These are phyloP conservation scores for Heracleum sosnowskyi DNA, from an alignment of 129 eudicot genomes.

Conservation along the genomic window DNA sequence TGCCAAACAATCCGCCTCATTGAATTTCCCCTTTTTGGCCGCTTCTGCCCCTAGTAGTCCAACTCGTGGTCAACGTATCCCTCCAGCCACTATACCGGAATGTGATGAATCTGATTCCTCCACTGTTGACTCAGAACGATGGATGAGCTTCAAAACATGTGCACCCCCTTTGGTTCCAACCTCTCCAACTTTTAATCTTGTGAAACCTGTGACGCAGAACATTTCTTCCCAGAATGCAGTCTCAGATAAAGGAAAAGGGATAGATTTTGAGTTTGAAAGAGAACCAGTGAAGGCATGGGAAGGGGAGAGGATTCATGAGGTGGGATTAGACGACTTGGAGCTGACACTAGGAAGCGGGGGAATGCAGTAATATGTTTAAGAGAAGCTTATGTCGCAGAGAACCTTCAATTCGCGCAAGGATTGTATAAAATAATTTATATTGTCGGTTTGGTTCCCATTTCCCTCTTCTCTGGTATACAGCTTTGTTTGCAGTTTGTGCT, in stretches of 20 bases:
- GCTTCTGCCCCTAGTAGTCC: slow-evolving; percentile 94
- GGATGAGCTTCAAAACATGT: slow-evolving; percentile 67
- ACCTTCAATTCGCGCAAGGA: not conserved
- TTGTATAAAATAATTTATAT: slow-evolving; percentile 1
- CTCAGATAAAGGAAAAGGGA: slow-evolving; percentile 57
- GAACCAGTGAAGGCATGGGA: slow-evolving; percentile 77
- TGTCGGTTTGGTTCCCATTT: not conserved
- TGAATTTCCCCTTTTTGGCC: slow-evolving; percentile 61
- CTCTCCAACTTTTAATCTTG: slow-evolving; percentile 74
- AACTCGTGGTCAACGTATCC: slow-evolving; percentile 44
- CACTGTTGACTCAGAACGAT: slow-evolving; percentile 70
- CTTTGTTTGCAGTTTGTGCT: not conserved
- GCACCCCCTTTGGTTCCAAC: slow-evolving; percentile 44
- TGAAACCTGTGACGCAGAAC: slow-evolving; percentile 38
- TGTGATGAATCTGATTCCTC: slow-evolving; percentile 88
- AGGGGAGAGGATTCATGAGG: slow-evolving; percentile 20
- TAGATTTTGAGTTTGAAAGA: slow-evolving; percentile 52
- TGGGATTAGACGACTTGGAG: slow-evolving; percentile 5
- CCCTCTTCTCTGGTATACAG: not conserved
- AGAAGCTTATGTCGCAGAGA: not conserved
- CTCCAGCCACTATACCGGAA: slow-evolving; percentile 76
- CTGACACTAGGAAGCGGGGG: slow-evolving; percentile 35
- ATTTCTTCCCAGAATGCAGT: slow-evolving; percentile 25
- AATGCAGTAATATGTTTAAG: slow-evolving; percentile 13
- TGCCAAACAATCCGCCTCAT: slow-evolving; percentile 54